A percentile compares a stretch with the other conserved stretches of the same genome.
Evolutionary conservation across 306 rosid genomes (phyloP).

Genomic region (Gillenia trifoliata): DNA sequence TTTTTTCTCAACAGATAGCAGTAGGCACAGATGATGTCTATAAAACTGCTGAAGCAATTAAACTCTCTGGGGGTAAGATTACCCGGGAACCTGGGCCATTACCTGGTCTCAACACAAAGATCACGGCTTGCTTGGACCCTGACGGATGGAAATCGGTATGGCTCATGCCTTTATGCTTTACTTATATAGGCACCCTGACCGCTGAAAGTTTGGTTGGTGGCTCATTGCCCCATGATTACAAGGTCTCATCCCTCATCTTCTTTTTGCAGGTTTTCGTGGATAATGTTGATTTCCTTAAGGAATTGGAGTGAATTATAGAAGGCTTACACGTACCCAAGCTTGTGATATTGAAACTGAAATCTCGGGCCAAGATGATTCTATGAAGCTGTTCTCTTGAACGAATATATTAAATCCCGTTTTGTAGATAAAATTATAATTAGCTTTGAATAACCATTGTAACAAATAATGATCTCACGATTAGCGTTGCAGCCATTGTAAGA

Average conservation of each 20-base stretch:
- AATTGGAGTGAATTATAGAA: slow-evolving; percentile 49
- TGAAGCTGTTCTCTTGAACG: slow-evolving; percentile 12
- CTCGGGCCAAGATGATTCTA: slow-evolving; percentile 25
- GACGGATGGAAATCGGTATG: slow-evolving; percentile 97
- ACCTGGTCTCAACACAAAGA: slow-evolving; percentile 80
- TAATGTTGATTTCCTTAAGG: slow-evolving; percentile 73
- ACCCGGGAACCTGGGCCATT: slow-evolving; percentile 85
- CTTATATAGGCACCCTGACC: background rate
- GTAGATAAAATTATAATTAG: slow-evolving; percentile 45
- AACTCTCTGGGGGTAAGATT: slow-evolving; percentile 78
- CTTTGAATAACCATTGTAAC: slow-evolving; percentile 20
- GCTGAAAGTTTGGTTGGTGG: background rate
- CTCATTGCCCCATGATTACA: background rate
- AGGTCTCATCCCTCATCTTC: background rate
- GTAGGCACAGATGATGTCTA: slow-evolving; percentile 92
- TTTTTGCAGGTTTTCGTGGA: slow-evolving; percentile 85
- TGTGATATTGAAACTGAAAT: slow-evolving; percentile 16
- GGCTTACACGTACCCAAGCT: slow-evolving; percentile 9
- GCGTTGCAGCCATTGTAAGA: background rate
- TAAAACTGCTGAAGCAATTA: slow-evolving; percentile 85
- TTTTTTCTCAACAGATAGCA: slow-evolving; percentile 53
- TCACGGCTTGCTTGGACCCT: slow-evolving; percentile 86
- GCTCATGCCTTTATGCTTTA: slow-evolving; percentile 13
- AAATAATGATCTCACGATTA: slow-evolving; percentile 3
- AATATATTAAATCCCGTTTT: slow-evolving; percentile 40